Base-by-base conservation (phyloP, 2,329 filamentous ascomycete genomes). In the Parasarocladium wereldwijsianum region DNA sequence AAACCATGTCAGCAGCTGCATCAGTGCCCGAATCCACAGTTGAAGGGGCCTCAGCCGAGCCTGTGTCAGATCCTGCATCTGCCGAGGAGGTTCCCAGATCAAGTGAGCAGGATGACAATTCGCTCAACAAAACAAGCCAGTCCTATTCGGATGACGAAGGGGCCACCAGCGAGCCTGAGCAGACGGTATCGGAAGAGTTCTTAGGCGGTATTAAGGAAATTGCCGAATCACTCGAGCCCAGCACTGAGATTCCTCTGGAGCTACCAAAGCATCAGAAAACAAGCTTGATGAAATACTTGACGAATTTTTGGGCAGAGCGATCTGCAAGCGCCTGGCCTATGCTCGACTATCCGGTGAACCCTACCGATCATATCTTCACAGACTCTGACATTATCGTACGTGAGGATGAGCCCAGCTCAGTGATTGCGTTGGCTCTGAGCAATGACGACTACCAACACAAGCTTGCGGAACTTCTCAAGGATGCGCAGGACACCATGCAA, bases 301-400 rank as follows among this genome's bases (percentile, higher is more conserved):
- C 85, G 11, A 94, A 87, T 44, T 98, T 98, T 52, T 98, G 90
- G 90, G 92, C 90, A 3, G 92, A 98, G 54, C 74, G 90, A 31
- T 96, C 90, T 27, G 84, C 92, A 15, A 94, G 85, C 50, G 86
- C 87, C 21, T 98, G 90, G 90, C 70, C 79, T 5, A 72, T 79
- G 14, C 66, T 98, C 13, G 90, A 98, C 32, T 98, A 98, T 44
- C 92, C 92, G 3, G 69, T 96, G 38, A 80, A 72, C 39, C 64
- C 78, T 26, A 82, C 77, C 11, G 90, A 98, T 49, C 90, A 98
- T 50, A 86, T 98, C 27, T 96, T 96, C 56, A 81, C 85, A 32
- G 86, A 98, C 54, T 93, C 85, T 7, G 84, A 98, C 50, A 86
- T 98, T 38, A 93, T 98, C 41, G 85, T 98, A 21, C 76, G 90